Evolutionary conservation across 2,329 filamentous ascomycete species (phyloP).

Genomic region (Boeremia exigua): DNA sequence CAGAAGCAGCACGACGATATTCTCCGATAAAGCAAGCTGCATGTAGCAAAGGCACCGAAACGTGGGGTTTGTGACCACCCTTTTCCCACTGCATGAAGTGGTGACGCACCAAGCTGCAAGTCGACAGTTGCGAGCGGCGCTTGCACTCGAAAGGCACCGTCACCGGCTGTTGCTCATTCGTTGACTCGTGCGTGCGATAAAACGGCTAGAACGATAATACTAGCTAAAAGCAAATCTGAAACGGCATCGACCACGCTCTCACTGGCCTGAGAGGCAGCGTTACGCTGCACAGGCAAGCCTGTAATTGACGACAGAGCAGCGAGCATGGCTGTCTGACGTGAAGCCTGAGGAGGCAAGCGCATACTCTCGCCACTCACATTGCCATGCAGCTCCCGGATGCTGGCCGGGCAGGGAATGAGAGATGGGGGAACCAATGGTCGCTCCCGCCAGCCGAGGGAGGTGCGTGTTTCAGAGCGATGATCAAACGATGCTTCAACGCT

Average conservation of each 20-base stretch:
- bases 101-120: slow-evolving; percentile 30
- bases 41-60: slow-evolving; percentile 14
- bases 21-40: slow-evolving; percentile 4
- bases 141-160: slow-evolving; percentile 34
- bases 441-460: slow-evolving; percentile 25
- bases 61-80: slow-evolving; percentile 32
- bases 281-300: slow-evolving; percentile 31
- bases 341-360: slow-evolving; percentile 7
- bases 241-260: slow-evolving; percentile 36
- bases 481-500: slow-evolving; percentile 45
- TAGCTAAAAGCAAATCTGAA: slow-evolving; percentile 46
- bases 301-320: slow-evolving; percentile 13
- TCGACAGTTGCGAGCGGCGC: slow-evolving; percentile 34
- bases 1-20: neutral
- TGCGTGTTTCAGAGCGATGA: slow-evolving; percentile 46
- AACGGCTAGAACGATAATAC: slow-evolving; percentile 31
- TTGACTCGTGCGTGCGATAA: slow-evolving; percentile 30
- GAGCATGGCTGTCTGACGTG: slow-evolving; percentile 18
- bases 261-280: slow-evolving; percentile 40
- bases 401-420: slow-evolving; percentile 6
- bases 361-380: neutral
- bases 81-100: slow-evolving; percentile 38
- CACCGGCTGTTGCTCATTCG: slow-evolving; percentile 34
- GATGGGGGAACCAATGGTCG: slow-evolving; percentile 20
- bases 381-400: neutral